Base-by-base conservation (phyloP, 768 basidiomycete species). In the Rhodotorula kratochvilovae region DNA sequence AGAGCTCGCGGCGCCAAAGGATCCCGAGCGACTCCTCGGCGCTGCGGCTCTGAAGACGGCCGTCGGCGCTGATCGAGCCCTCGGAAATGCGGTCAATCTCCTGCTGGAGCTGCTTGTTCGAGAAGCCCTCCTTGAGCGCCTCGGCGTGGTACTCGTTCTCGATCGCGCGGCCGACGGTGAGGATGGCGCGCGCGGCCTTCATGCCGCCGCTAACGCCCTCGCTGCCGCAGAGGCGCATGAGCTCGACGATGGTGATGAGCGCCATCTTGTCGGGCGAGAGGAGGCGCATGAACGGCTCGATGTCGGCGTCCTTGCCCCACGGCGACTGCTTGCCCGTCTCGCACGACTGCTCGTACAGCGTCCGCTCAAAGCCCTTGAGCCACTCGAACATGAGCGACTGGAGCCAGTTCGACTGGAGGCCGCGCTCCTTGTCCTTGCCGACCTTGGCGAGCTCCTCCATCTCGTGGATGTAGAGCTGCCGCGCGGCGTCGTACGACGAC, bases 81-180 rank as follows among this genome's bases (percentile, higher is more conserved):
- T 70, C 67, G 27, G 36, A 48, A 11, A 71, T 43, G 6, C 70
- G 63, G 16, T 68, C 77, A 57, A 74, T 66, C 68, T 68, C 77
- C 29, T 61, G 54, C 70, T 74, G 58, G 21, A 74, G 72, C 45
- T 57, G 39, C 66, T 70, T 72, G 56, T 68, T 68, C 36, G 71
- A 35, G 62, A 63, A 66, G 6, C 46, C 48, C 33, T 65, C 83
- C 76, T 85, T 86, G 65, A 82, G 78, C 78, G 91, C 87, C 78
- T 90, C 85, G 5, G 90, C 87, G 79, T 93, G 90, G 83, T 93
- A 90, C 82, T 98, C 94, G 61, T 86, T 84, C 82, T 98, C 95
- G 46, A 97, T 86, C 0, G 89, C 90, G 68, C 85, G 87, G 0
- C 94, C 95, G 31, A 97, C 85, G 0, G 84, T 80, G 31, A 96